Evolutionary conservation across 202 grass and related monocot genomes (phyloP).

Genomic region (Bolboschoenoplectus hybrid): DNA sequence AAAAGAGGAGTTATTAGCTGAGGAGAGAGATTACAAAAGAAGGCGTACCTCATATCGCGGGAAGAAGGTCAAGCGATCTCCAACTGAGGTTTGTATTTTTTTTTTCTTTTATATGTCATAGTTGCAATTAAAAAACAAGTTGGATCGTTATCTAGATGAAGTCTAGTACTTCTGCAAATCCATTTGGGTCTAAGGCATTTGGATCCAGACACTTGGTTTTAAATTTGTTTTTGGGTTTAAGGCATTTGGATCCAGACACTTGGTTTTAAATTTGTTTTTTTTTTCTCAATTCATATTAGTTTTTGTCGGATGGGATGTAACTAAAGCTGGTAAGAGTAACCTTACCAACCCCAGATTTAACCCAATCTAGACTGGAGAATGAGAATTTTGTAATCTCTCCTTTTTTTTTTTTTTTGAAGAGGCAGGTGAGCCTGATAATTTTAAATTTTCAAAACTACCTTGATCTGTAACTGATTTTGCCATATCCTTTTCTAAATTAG

Average conservation of each 20-base stretch:
- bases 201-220: neutral
- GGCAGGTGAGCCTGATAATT: neutral
- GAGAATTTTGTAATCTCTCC: neutral
- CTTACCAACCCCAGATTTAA: no score
- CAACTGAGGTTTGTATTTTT: constrained; percentile 66
- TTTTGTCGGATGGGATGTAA: neutral
- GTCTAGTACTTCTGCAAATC: constrained; percentile 10
- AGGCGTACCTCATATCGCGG: constrained; percentile 92
- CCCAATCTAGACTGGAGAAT: neutral
- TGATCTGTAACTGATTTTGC: neutral
- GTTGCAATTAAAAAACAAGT: neutral
- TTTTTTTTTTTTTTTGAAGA: neutral
- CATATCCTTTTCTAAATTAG: neutral
- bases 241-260: constrained; percentile 12
- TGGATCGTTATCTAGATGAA: neutral
- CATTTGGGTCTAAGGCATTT: constrained; percentile 14
- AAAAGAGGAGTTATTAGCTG: constrained; percentile 91
- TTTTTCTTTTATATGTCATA: neutral
- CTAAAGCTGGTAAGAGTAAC: neutral
- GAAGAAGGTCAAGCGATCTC: constrained; percentile 87
- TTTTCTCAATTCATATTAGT: constrained; percentile 8
- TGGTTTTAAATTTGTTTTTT: neutral
- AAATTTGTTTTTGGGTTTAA: constrained; percentile 15
- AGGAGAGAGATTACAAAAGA: constrained; percentile 98
- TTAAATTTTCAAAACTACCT: neutral